Percentiles rank a stretch among this genome's conserved stretches.
These are phyloP conservation scores for Tritrichomonas musculus DNA, from an alignment of 208 protist species.

Conservation along the genomic window DNA sequence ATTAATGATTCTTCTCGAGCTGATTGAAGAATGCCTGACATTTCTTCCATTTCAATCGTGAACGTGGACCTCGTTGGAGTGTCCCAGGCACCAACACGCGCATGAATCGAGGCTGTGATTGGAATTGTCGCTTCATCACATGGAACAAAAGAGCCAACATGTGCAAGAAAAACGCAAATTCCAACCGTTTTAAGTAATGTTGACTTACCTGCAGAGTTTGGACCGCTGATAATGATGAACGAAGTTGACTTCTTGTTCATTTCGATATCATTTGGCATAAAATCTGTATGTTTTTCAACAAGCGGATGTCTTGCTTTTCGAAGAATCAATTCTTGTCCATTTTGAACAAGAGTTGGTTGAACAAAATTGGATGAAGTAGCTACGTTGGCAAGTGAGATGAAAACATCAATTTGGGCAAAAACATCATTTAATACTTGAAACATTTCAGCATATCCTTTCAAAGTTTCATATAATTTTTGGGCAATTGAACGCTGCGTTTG, in stretches of 20 bases:
- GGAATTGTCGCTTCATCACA: constrained; percentile 62
- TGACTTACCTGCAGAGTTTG: constrained; percentile 32
- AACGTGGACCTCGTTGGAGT: constrained; percentile 86
- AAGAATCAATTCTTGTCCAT: neutral
- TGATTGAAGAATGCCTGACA: constrained; percentile 73
- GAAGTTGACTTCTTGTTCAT: neutral
- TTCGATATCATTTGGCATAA: neutral
- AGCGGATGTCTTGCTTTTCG: constrained; percentile 16
- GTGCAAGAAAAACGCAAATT: constrained; percentile 87
- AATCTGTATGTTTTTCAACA: neutral
- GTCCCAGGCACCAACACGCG: constrained; percentile 95
- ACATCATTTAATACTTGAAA: constrained; percentile 21
- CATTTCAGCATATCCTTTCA: neutral
- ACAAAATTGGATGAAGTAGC: neutral
- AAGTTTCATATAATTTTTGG: neutral
- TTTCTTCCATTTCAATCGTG: constrained; percentile 99
- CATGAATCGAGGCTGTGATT: constrained; percentile 82
- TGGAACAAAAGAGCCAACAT: constrained; percentile 97
- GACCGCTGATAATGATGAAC: constrained; percentile 25
- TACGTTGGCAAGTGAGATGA: neutral
- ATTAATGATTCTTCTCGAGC: constrained; percentile 84
- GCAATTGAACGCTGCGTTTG: neutral
- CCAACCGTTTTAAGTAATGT: constrained; percentile 90
- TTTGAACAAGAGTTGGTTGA: neutral
- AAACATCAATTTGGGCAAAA: constrained; percentile 31